Conservation (phyloP, 1,139 yeast genomes). For the Zygoascus sp. region DNA sequence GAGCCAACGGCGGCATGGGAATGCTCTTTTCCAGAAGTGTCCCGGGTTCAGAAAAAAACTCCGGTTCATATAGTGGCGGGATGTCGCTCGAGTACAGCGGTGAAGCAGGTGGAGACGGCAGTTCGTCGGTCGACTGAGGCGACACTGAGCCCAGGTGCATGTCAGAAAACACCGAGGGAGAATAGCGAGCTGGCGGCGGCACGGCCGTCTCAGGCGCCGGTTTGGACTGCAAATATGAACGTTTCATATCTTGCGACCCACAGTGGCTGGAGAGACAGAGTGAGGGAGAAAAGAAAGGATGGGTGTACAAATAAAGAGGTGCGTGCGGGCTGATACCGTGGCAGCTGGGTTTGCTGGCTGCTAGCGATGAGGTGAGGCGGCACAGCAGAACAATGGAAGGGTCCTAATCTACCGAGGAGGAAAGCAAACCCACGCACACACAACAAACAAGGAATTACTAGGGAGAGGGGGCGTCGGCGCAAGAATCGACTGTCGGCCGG, state of each 20-base stretch:
- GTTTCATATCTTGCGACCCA: too few species aligned
- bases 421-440: too few species aligned
- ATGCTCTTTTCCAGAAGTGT: neutral
- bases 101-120: conserved; percentile 3
- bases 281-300: too few species aligned
- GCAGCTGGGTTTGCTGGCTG: neutral
- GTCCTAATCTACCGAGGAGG: too few species aligned
- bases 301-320: too few species aligned
- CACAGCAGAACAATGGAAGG: too few species aligned
- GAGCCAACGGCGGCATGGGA: conserved; percentile 4
- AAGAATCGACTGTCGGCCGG: too few species aligned
- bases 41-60: neutral
- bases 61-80: conserved; percentile 3
- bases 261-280: too few species aligned
- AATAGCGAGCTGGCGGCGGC: conserved; percentile 2
- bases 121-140: neutral
- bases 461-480: too few species aligned
- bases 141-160: too few species aligned
- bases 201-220: neutral
- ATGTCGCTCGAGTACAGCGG: conserved; percentile 2
- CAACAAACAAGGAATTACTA: too few species aligned
- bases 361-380: neutral
- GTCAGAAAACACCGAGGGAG: neutral
- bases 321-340: too few species aligned
- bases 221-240: neutral